Percentiles rank a stretch among this genome's conserved stretches.
Conservation (phyloP, 75 land plant species). For the Adiantum capillusveneris region DNA sequence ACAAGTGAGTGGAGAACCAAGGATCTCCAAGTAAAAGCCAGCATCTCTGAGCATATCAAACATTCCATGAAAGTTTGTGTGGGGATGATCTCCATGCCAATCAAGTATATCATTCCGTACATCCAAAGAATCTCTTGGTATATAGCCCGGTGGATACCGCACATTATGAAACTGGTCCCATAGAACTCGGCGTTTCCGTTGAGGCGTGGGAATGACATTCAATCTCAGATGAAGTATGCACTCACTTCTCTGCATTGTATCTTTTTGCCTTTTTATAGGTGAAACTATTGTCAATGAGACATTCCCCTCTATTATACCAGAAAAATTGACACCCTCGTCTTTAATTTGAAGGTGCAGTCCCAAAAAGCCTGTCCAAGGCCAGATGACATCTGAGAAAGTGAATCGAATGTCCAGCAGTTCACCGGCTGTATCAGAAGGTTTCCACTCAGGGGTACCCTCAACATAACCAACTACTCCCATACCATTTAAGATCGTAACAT, state of each 20-base stretch:
- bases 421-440: conserved; percentile 58
- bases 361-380: conserved; percentile 98
- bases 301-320: conserved; percentile 81
- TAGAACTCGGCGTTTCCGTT: conserved; percentile 57
- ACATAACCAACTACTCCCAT: conserved; percentile 95
- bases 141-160: conserved; percentile 95
- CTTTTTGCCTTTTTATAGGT: conserved; percentile 63
- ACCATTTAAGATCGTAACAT: conserved; percentile 94
- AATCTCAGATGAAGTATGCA: conserved; percentile 66
- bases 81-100: conserved; percentile 98
- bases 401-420: conserved; percentile 70
- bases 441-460: conserved; percentile 66
- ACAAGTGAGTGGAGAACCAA: conserved; percentile 96
- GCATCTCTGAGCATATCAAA: conserved; percentile 90
- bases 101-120: conserved; percentile 97
- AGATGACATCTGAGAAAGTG: conserved; percentile 75
- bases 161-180: conserved; percentile 99
- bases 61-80: conserved; percentile 94
- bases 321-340: conserved; percentile 70
- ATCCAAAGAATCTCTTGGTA: conserved; percentile 95
- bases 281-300: conserved; percentile 66
- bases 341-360: conserved; percentile 85
- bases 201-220: conserved; percentile 86
- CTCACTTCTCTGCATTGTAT: conserved; percentile 32
- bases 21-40: conserved; percentile 86